A percentile compares a stretch with the other conserved stretches of the same genome.
These are phyloP conservation scores for Rutstroemia sydowiana DNA, from an alignment of 2,329 filamentous ascomycete genomes.

Conservation along the genomic window DNA sequence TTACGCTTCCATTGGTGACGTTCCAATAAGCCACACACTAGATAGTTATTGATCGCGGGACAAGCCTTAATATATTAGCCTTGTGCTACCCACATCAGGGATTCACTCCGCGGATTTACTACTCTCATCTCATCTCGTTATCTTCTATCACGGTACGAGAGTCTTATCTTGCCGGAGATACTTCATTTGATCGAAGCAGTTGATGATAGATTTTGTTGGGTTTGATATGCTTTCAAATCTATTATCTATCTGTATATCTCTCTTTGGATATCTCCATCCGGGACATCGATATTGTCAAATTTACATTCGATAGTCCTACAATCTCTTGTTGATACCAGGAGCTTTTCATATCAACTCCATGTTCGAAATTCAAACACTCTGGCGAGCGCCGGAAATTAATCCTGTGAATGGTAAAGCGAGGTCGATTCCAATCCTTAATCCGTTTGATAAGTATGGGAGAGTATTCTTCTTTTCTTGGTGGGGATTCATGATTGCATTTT, in stretches of 20 bases:
- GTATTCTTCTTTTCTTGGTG: conserved; percentile 89
- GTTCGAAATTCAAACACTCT: conserved; percentile 22
- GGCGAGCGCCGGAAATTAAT: conserved; percentile 41
- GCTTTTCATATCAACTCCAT: not conserved
- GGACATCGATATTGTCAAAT: not conserved
- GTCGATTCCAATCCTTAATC: conserved; percentile 72
- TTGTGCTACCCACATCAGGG: not conserved
- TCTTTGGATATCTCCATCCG: not conserved
- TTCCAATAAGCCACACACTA: too few relatives aligned
- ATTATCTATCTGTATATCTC: conserved; percentile 3
- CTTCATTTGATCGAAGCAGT: not conserved
- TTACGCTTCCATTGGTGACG: too few relatives aligned
- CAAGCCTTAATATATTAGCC: too few relatives aligned
- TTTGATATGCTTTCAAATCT: not conserved
- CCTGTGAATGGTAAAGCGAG: conserved; percentile 77
- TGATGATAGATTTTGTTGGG: not conserved
- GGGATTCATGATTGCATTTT: conserved; percentile 80
- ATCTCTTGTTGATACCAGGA: too few relatives aligned
- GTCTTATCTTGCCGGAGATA: conserved; percentile 1
- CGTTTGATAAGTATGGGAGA: conserved; percentile 70
- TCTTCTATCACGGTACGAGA: not conserved
- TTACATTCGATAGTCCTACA: not conserved
- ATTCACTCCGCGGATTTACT: not conserved
- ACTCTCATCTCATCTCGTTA: not conserved
- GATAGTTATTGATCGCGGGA: not conserved